Conservation (phyloP, 805 yeast species). For the Millerozyma acaciae region DNA sequence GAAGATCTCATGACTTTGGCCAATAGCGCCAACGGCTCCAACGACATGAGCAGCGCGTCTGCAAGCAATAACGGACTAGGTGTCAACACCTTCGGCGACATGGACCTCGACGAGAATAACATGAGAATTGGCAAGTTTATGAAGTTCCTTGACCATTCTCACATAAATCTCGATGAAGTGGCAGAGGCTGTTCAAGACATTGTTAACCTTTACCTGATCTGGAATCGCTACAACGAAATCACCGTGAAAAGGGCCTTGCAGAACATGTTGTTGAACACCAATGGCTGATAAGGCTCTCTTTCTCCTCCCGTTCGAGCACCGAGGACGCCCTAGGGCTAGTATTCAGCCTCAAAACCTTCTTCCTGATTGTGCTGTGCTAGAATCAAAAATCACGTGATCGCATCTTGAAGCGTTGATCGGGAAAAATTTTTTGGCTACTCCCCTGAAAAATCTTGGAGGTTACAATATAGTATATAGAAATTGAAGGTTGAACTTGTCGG, state of each 20-base stretch:
- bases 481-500: too few species aligned
- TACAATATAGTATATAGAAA: too few species aligned
- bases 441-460: too few species aligned
- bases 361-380: too few species aligned
- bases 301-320: too few species aligned
- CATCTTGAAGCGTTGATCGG: too few species aligned
- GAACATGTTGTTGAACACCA: constrained; percentile 31
- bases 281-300: not conserved
- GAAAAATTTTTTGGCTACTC: too few species aligned
- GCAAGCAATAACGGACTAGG: constrained; percentile 3
- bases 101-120: constrained; percentile 32
- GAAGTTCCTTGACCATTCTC: constrained; percentile 68
- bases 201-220: constrained; percentile 72
- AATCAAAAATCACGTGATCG: too few species aligned
- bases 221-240: constrained; percentile 82
- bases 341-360: too few species aligned
- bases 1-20: constrained; percentile 33
- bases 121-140: constrained; percentile 53
- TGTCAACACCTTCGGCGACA: constrained; percentile 18
- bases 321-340: too few species aligned
- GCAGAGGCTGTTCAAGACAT: constrained; percentile 83
- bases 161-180: constrained; percentile 71
- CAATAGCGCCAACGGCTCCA: not conserved
- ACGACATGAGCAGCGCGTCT: constrained; percentile 2
- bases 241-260: constrained; percentile 49